Evolutionary conservation across 768 basidiomycete species (phyloP), one percentile per base, ranked within the genome.

Genomic region (Psilocybe cyanescens): DNA sequence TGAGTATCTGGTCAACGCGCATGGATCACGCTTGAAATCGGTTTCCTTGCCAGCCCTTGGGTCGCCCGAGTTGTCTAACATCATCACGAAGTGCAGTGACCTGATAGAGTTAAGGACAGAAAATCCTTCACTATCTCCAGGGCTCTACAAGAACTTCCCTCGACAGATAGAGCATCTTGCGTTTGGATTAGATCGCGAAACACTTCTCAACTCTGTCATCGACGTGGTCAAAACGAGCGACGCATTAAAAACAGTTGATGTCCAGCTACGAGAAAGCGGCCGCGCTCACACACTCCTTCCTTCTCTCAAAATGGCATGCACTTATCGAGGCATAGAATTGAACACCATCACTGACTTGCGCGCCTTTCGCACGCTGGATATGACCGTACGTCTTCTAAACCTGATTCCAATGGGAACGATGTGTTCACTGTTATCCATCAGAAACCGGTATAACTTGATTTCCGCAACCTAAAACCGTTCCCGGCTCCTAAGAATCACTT

Each of bases 271-370:
- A 81, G 75, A 79, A 45, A 80, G 80, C 41, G 84, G 85, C 2
- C 73, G 81, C 48, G 69, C 66, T 11, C 83, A 90, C 58, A 74
- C 80, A 41, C 78, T 83, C 63, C 77, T 89, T 35, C 67, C 83
- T 24, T 76, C 78, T 41, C 74, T 92, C 61, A 85, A 81, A 74
- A 86, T 88, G 65, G 83, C 82, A 3, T 92, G 90, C 71, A 87
- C 86, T 14, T 79, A 79, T 66, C 78, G 79, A 61, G 89, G 89
- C 50, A 77, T 91, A 48, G 81, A 82, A 30, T 70, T 91, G 65
- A 72, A 74, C 56, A 72, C 86, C 37, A 83, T 83, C 30, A 72
- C 71, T 50, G 83, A 88, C 67, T 75, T 90, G 45, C 72, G 76
- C 60, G 71, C 71, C 58, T 87, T 88, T 72, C 83, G 90, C 50